Evolutionary conservation across 1,139 yeast genomes (phyloP).

Genomic region (Candida mesenterica): DNA sequence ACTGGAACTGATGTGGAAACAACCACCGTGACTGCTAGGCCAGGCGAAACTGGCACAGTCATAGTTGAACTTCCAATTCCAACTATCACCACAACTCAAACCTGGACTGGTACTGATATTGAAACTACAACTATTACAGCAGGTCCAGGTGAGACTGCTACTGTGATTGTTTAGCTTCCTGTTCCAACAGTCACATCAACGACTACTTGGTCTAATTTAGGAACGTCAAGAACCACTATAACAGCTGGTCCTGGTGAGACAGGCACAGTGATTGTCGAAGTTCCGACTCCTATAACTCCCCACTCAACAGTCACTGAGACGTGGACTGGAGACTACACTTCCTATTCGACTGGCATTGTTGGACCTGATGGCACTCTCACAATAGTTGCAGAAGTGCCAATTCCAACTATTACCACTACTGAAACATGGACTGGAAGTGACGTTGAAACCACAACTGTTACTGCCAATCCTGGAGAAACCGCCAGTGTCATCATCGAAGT

Average conservation of each 20-base stretch:
- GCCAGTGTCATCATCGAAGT: constrained; percentile 14
- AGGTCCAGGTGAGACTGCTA: no score
- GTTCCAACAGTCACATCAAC: no score
- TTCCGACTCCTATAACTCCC: constrained; percentile 15
- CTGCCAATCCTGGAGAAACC: constrained; percentile 8
- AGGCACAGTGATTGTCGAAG: constrained; percentile 8
- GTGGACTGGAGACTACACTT: constrained; percentile 11
- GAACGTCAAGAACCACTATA: no score
- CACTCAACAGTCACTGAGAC: constrained; percentile 6
- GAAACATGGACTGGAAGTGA: not conserved
- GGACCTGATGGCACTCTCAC: constrained; percentile 14
- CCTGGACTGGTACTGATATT: not conserved
- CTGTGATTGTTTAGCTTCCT: no score
- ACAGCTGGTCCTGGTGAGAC: constrained; percentile 6
- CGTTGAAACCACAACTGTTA: not conserved
- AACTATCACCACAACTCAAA: not conserved
- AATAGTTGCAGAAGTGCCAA: constrained; percentile 18
- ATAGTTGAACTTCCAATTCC: not conserved
- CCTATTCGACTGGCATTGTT: constrained; percentile 11
- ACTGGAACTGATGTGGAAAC: constrained; percentile 10
- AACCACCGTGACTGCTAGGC: constrained; percentile 9
- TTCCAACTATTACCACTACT: constrained; percentile 9
- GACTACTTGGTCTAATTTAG: no score
- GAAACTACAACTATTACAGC: not conserved
- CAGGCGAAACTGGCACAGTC: not conserved